phyloP scores from a whole-genome alignment of 1,284 basidiomycete genomes.

The Puccinia coronata region DNA sequence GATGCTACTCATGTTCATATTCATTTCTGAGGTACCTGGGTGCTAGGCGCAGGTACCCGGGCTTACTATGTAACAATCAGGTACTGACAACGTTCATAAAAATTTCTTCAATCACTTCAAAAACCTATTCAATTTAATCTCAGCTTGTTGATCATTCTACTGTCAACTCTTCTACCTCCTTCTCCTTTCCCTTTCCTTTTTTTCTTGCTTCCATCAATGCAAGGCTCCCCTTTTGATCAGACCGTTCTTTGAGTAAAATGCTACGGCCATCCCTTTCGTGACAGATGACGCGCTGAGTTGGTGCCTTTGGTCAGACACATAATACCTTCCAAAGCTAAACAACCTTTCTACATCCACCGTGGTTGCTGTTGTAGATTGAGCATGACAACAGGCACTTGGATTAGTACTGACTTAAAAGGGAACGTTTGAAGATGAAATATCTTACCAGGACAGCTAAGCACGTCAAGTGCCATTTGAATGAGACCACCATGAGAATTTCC shows the following conservation, averaged over 20 bases:
- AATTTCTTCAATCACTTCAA: neutral
- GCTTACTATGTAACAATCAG: neutral
- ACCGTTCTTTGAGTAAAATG: slow-evolving; percentile 11
- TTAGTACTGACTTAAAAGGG: too few relatives aligned
- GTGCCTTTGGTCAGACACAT: neutral
- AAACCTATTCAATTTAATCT: neutral
- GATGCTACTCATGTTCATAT: neutral
- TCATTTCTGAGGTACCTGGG: slow-evolving; percentile 2
- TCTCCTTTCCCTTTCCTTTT: slow-evolving; percentile 1
- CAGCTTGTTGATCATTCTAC: neutral
- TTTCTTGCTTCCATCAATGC: neutral
- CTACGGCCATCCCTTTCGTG: slow-evolving; percentile 2
- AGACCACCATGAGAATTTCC: neutral
- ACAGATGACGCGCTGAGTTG: too few relatives aligned
- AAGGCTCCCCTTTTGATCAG: neutral
- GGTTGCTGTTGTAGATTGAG: neutral
- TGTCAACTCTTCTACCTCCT: neutral
- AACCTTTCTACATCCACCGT: neutral
- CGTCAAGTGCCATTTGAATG: neutral
- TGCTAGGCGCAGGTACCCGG: neutral
- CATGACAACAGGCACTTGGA: neutral
- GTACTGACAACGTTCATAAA: neutral
- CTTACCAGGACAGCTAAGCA: neutral
- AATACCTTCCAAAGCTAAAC: too few relatives aligned
- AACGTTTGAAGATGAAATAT: too few relatives aligned